phyloP scores from a whole-genome alignment of 805 yeast species.

The Wickerhamiella azymoides region DNA sequence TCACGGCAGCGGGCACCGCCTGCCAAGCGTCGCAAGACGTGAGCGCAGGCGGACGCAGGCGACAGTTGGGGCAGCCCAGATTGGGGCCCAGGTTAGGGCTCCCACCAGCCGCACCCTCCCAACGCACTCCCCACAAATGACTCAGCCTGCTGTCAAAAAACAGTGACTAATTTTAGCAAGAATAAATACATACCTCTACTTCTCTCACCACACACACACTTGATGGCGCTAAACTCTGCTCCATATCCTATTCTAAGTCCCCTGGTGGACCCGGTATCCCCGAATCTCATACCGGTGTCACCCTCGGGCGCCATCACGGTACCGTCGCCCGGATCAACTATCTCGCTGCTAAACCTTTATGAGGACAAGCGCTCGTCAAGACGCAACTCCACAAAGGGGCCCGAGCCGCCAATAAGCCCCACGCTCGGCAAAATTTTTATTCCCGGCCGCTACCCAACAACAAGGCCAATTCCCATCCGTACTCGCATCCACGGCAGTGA shows the following conservation, averaged over 20 bases:
- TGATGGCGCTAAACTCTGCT: background rate
- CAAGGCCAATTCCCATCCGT: constrained; percentile 5
- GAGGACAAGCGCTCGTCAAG: constrained; percentile 1
- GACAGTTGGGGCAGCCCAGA: too few relatives aligned
- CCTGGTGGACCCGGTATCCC: constrained; percentile 1
- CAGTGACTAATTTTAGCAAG: background rate
- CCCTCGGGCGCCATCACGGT: background rate
- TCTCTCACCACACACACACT: background rate
- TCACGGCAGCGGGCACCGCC: background rate
- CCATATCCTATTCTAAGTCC: background rate
- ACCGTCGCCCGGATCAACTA: constrained; percentile 2
- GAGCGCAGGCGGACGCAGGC: too few relatives aligned
- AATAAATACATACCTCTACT: background rate
- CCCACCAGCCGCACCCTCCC: too few relatives aligned
- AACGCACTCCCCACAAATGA: too few relatives aligned
- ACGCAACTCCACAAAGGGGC: background rate
- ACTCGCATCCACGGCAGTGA: constrained; percentile 1
- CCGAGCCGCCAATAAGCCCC: background rate
- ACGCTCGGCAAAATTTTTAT: background rate
- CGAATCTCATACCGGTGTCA: constrained; percentile 2
- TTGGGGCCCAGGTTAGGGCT: too few relatives aligned
- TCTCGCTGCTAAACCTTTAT: constrained; percentile 1
- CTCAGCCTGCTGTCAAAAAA: background rate
- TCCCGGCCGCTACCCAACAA: constrained; percentile 1
- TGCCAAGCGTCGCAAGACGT: too few relatives aligned